phyloP scores from a whole-genome alignment of 345 rosid genomes.

The Gossypioides kirkii region DNA sequence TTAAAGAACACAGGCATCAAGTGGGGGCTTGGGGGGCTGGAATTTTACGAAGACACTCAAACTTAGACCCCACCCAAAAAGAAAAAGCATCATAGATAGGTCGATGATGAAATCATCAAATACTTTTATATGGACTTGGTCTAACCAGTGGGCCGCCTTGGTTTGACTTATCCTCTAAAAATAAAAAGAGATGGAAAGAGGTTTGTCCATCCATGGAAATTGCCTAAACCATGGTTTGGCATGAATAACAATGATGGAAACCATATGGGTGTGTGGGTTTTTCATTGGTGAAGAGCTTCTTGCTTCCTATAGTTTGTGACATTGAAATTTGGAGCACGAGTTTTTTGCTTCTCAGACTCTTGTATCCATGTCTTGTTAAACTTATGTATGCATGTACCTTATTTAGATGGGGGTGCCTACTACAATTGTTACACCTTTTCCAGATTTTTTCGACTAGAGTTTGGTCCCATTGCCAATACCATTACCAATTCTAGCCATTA shows the following conservation, averaged over 20 bases:
- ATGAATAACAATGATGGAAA: background rate
- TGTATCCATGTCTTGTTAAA: background rate
- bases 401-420: background rate
- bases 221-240: background rate
- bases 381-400: background rate
- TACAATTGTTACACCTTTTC: background rate
- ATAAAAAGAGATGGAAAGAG: background rate
- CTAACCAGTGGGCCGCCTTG: background rate
- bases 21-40: background rate
- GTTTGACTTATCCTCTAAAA: background rate
- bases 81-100: background rate
- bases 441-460: background rate
- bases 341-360: background rate
- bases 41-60: background rate
- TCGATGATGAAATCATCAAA: conserved; percentile 1
- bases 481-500: background rate
- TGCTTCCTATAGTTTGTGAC: too few relatives aligned
- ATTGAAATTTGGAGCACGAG: too few relatives aligned
- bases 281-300: background rate
- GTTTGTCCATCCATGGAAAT: background rate
- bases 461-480: background rate
- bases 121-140: background rate
- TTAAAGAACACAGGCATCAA: background rate
- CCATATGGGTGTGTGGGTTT: background rate
- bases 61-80: background rate